Evolutionary conservation across 2,329 filamentous ascomycete species (phyloP).

Genomic region (Colletotrichum zoysiae): DNA sequence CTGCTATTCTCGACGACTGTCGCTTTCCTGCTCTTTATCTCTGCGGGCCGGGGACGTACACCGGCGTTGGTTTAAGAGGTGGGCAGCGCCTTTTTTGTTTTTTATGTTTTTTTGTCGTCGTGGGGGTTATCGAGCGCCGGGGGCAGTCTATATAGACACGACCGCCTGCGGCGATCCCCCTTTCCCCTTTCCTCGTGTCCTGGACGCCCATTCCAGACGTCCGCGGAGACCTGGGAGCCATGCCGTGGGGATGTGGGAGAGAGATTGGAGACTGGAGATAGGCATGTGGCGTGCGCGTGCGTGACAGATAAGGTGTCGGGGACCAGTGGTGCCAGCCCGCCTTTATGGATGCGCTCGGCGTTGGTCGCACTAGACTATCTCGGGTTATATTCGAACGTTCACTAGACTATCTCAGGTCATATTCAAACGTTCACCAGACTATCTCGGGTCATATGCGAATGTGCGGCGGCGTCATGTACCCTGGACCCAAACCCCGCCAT

Average conservation of each 20-base stretch:
- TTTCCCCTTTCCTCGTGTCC: no score
- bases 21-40: neutral
- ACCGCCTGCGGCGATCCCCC: no score
- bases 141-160: neutral
- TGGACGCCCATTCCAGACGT: neutral
- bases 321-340: neutral
- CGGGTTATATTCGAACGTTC: neutral
- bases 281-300: neutral
- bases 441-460: neutral
- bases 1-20: neutral
- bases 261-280: constrained; percentile 8
- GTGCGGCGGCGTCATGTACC: neutral
- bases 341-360: neutral
- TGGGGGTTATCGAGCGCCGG: neutral
- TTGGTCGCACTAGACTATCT: no score
- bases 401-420: no score
- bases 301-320: constrained; percentile 25
- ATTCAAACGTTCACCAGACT: neutral
- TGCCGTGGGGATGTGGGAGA: constrained; percentile 8
- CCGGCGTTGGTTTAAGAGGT: no score
- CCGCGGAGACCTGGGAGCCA: constrained; percentile 23
- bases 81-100: neutral
- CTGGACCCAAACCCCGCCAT: neutral
- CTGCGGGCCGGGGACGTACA: neutral
- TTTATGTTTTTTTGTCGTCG: no score